These are phyloP conservation scores for Yamadazyma sp. DNA, from an alignment of 805 yeast genomes.

Conservation along the genomic window DNA sequence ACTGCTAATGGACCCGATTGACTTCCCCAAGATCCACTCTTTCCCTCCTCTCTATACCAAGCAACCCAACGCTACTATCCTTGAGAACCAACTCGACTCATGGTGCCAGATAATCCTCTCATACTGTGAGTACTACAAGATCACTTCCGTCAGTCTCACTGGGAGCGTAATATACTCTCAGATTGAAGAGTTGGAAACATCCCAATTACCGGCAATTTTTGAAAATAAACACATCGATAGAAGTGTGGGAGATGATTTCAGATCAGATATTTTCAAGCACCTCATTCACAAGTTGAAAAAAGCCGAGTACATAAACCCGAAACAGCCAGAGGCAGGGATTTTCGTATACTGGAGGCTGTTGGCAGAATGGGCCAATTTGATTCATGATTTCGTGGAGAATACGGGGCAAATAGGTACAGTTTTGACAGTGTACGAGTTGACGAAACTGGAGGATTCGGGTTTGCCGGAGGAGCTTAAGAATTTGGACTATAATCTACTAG, in stretches of 20 bases:
- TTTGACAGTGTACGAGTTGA: slow-evolving; percentile 77
- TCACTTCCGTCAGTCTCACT: slow-evolving; percentile 29
- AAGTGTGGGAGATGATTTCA: slow-evolving; percentile 52
- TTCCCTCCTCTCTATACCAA: slow-evolving; percentile 92
- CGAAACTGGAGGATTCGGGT: slow-evolving; percentile 60
- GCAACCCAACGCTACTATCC: slow-evolving; percentile 80
- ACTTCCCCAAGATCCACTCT: slow-evolving; percentile 44
- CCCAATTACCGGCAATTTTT: slow-evolving; percentile 43
- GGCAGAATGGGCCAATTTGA: slow-evolving; percentile 37
- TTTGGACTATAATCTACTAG: slow-evolving; percentile 57
- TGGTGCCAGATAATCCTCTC: slow-evolving; percentile 70
- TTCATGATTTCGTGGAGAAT: slow-evolving; percentile 46
- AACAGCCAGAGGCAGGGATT: slow-evolving; percentile 65
- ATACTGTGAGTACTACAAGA: slow-evolving; percentile 55
- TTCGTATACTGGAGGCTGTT: slow-evolving; percentile 61
- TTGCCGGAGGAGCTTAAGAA: slow-evolving; percentile 57
- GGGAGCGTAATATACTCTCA: slow-evolving; percentile 34
- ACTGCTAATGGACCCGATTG: too few relatives aligned
- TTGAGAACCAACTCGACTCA: slow-evolving; percentile 71
- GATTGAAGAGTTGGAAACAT: slow-evolving; percentile 17
- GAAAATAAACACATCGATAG: slow-evolving; percentile 53
- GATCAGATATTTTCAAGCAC: slow-evolving; percentile 52
- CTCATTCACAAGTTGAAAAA: slow-evolving; percentile 53
- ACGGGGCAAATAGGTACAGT: slow-evolving; percentile 79
- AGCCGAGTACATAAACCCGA: slow-evolving; percentile 55